Evolutionary conservation across 805 yeast genomes (phyloP).

Genomic region (Candida insectalens): DNA sequence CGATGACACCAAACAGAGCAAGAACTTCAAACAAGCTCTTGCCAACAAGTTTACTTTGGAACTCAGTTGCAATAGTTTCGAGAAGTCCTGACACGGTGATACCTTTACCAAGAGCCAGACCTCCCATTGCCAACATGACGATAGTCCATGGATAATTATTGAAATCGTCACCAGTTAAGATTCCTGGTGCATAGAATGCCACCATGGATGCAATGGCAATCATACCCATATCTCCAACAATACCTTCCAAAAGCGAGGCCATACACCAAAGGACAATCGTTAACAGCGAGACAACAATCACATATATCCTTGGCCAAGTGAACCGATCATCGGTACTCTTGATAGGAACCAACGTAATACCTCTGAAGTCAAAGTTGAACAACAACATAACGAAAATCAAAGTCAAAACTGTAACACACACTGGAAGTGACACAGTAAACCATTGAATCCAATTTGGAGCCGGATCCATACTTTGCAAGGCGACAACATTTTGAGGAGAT

Average conservation of each 20-base stretch:
- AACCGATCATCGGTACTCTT: slow-evolving; percentile 58
- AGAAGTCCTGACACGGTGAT: slow-evolving; percentile 86
- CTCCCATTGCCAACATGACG: slow-evolving; percentile 95
- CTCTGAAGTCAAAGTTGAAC: slow-evolving; percentile 44
- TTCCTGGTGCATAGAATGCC: slow-evolving; percentile 88
- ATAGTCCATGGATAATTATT: slow-evolving; percentile 97
- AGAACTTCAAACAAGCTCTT: slow-evolving; percentile 67
- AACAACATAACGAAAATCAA: slow-evolving; percentile 67
- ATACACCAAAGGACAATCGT: slow-evolving; percentile 90
- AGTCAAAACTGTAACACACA: slow-evolving; percentile 51
- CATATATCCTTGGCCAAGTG: slow-evolving; percentile 65
- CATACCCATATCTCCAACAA: slow-evolving; percentile 95
- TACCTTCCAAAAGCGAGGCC: slow-evolving; percentile 58
- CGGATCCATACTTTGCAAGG: slow-evolving; percentile 80
- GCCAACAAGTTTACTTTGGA: slow-evolving; percentile 56
- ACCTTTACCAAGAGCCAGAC: slow-evolving; percentile 90
- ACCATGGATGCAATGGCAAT: slow-evolving; percentile 83
- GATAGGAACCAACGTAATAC: slow-evolving; percentile 45
- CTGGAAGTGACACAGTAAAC: slow-evolving; percentile 85
- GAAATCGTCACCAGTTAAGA: slow-evolving; percentile 81
- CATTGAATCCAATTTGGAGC: slow-evolving; percentile 84
- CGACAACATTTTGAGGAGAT: slow-evolving; percentile 92
- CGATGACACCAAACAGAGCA: slow-evolving; percentile 71
- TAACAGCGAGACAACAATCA: slow-evolving; percentile 49
- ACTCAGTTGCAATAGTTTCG: slow-evolving; percentile 61